phyloP scores from a whole-genome alignment of 2,329 filamentous ascomycete species.

The Talaromyces sp. region DNA sequence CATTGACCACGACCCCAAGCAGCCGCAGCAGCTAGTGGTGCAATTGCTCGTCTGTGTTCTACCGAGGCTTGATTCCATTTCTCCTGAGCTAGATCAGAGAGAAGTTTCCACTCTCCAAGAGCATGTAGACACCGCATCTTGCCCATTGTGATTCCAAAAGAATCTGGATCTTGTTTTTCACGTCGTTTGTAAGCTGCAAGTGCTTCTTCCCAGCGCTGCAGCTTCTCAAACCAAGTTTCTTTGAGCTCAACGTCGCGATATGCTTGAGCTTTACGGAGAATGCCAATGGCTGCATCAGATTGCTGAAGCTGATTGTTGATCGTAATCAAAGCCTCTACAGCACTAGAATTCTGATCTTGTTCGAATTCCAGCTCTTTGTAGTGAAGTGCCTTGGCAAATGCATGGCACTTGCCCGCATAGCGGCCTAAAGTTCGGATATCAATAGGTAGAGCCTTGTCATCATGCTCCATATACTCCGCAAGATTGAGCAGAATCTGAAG shows the following conservation, averaged over 20 bases:
- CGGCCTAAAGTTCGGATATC: conserved; percentile 92
- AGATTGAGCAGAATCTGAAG: conserved; percentile 91
- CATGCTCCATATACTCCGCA: conserved; percentile 99
- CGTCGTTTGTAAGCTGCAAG: conserved; percentile 86
- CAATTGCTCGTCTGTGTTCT: conserved; percentile 86
- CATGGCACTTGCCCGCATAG: conserved; percentile 94
- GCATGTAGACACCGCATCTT: conserved; percentile 99
- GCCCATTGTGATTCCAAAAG: conserved; percentile 96
- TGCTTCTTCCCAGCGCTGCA: conserved; percentile 97
- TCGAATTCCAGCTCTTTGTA: conserved; percentile 99
- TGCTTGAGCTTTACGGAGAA: conserved; percentile 88
- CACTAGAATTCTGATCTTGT: conserved; percentile 91
- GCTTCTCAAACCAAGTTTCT: conserved; percentile 98
- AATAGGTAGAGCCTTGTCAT: conserved; percentile 96
- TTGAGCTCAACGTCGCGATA: conserved; percentile 95
- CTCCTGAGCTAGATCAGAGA: conserved; percentile 83
- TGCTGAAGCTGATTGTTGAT: conserved; percentile 99
- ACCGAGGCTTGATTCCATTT: conserved; percentile 88
- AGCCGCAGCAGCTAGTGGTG: conserved; percentile 87
- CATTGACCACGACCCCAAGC: conserved; percentile 96
- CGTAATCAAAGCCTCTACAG: conserved; percentile 94
- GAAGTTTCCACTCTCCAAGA: conserved; percentile 91
- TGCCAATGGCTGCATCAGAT: conserved; percentile 96
- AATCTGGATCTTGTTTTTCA: conserved; percentile 69
- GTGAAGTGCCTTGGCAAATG: conserved; percentile 94